Evolutionary conservation across 2,329 filamentous ascomycete genomes (phyloP), one percentile per base, ranked within the genome.

Genomic region (Apiospora kogelbergensis): DNA sequence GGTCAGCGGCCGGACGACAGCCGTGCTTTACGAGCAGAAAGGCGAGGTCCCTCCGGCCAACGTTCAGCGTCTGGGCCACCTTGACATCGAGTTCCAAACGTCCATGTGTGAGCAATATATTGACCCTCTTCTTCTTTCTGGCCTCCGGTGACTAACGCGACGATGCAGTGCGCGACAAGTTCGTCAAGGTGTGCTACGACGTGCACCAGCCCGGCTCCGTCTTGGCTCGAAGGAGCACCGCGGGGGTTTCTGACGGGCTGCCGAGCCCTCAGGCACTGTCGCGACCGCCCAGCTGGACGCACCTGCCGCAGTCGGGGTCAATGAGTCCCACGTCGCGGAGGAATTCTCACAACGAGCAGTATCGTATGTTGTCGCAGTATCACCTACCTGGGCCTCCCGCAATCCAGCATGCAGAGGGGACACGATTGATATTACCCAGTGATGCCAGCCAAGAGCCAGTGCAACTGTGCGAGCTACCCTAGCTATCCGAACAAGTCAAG

Each of bases 71-170:
- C 57, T 73, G 4, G 70, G 70, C n/a, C 68, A 71, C 60, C 68
- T 75, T 13, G 73, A 75, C 11, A 72, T 75, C 15, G 72, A 75
- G 26, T 75, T 75, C 40, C 60, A 70, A 37, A 69, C 66, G 26
- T 41, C 69, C 15, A 68, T 69, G 17, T 65, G 73, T 73, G 45
- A 72, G 72, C 37, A 22, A 17, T 10, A 41, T 3, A 20, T 6
- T 20, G 42, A 3, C 22, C 3, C 4, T 30, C 48, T 20, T 15
- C 20, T 6, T 10, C 10, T 24, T 41, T n/a, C n/a, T 11, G 11
- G 17, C n/a, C 13, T 22, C 33, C 7, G 48, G 24, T 6, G 53
- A 20, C 53, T 60, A 30, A 13, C 9, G 13, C 41, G 33, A 69
- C 9, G 6, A 1, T 37, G n/a, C 15, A 72, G 74, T 73, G 40